Evolutionary conservation across 257 asterid genomes (phyloP).

Genomic region (Solanum medicagineum): DNA sequence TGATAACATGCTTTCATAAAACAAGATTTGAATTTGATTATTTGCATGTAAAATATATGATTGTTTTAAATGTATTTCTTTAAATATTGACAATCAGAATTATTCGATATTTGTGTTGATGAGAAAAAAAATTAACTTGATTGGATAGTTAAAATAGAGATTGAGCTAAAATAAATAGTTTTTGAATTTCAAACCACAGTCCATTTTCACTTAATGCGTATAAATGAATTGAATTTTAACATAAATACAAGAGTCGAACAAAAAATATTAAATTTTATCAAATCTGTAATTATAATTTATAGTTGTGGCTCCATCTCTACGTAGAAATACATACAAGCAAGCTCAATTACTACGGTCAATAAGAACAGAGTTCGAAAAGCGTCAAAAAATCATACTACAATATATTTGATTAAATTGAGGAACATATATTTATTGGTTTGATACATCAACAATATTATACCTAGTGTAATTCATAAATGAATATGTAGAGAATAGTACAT

Average conservation of each 20-base stretch:
- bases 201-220: not conserved
- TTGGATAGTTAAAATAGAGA: not conserved
- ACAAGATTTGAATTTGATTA: not conserved
- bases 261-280: not conserved
- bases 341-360: not conserved
- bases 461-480: not conserved
- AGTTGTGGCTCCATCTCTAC: not conserved
- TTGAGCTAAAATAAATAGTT: not conserved
- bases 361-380: not conserved
- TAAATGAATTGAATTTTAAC: not conserved
- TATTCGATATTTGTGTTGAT: not conserved
- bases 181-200: not conserved
- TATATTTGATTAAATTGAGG: not conserved
- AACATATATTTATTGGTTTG: not conserved
- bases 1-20: not conserved
- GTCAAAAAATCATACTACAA: not conserved
- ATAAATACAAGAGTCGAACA: not conserved
- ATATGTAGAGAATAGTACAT: not conserved
- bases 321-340: not conserved
- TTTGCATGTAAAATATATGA: not conserved
- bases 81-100: not conserved
- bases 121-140: not conserved
- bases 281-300: not conserved
- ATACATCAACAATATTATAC: not conserved
- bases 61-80: no score